Base-by-base conservation (phyloP, 306 rosid species). In the Cucurbita argyrosperma region DNA sequence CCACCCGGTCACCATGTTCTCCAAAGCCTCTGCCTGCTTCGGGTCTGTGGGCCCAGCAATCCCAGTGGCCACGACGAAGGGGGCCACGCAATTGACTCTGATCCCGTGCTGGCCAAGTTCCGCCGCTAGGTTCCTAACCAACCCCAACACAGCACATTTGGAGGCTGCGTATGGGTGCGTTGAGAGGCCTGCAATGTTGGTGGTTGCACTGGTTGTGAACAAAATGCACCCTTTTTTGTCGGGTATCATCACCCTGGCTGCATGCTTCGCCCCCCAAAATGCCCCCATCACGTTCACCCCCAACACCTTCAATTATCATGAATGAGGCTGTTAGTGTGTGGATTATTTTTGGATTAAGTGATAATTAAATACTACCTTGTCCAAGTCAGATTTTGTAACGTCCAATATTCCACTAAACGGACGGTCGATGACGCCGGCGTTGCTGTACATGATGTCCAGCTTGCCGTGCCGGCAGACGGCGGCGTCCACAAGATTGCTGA, bases 371-470 rank as follows among this genome's bases (percentile, higher is more conserved):
- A 30, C 35, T 30, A 62, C 77, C 45, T 35, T 66, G 49, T 74
- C 79, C 0, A 81, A 4, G 67, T 78, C 82, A 1, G 79, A 19
- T 47, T 78, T 68, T 6, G 74, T 74, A 12, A 66, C 21, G 9
- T 78, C 82, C 35, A 81, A 16, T 19, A 74, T 81, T 52, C 69
- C 40, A 23, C 55, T 76, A 0, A 58, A 2, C 7, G 64, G 30
- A 18, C 54, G 50, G 77, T 78, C 82, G 5, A 78, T 3, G 40
- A 81, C 81, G 43, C 84, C 82, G n/a, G 84, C 84, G 38, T 81
- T 81, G 79, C 50, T 74, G 40, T 68, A 81, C 84, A 81, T 81
- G 42, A 81, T 70, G 61, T 81, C 84, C 2, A 81, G 82, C 26
- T 54, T 63, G 21, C 77, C 79, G 16, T 74, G 37, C 19, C 43